Evolutionary conservation across 2,329 filamentous ascomycete genomes (phyloP).

Genomic region (Curvularia verruculosa): DNA sequence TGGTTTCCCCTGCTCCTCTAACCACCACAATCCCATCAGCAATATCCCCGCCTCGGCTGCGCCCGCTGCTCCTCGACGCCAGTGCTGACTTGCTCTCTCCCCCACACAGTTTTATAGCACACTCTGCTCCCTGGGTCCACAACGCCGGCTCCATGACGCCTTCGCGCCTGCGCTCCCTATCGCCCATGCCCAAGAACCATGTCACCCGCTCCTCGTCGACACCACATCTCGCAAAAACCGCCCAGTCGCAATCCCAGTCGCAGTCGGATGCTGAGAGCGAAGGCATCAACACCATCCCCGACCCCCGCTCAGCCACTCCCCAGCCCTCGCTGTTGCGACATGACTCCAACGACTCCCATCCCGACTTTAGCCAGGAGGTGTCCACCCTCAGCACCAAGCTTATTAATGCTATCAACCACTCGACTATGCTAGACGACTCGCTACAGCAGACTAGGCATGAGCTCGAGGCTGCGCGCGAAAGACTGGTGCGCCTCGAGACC

Average conservation of each 20-base stretch:
- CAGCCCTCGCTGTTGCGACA: constrained; percentile 40
- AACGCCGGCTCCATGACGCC: constrained; percentile 43
- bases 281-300: constrained; percentile 72
- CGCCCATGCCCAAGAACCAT: constrained; percentile 45
- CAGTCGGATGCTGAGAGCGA: constrained; percentile 55
- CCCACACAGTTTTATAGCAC: constrained; percentile 38
- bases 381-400: constrained; percentile 92
- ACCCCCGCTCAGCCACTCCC: constrained; percentile 54
- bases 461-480: constrained; percentile 72
- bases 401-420: constrained; percentile 96
- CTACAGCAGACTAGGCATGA: constrained; percentile 83
- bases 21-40: neutral
- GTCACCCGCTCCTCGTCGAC: constrained; percentile 48
- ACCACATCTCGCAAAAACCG: constrained; percentile 42
- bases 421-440: constrained; percentile 88
- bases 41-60: no score
- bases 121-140: constrained; percentile 44
- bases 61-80: neutral
- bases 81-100: constrained; percentile 19
- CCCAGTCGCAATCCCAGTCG: constrained; percentile 45
- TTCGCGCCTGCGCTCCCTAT: constrained; percentile 45
- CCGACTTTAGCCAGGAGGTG: constrained; percentile 75
- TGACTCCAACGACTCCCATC: constrained; percentile 60
- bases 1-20: constrained; percentile 10
- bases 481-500: constrained; percentile 71